phyloP scores from a whole-genome alignment of 23 red algal species.

The Gracilaria vermiculophylla region DNA sequence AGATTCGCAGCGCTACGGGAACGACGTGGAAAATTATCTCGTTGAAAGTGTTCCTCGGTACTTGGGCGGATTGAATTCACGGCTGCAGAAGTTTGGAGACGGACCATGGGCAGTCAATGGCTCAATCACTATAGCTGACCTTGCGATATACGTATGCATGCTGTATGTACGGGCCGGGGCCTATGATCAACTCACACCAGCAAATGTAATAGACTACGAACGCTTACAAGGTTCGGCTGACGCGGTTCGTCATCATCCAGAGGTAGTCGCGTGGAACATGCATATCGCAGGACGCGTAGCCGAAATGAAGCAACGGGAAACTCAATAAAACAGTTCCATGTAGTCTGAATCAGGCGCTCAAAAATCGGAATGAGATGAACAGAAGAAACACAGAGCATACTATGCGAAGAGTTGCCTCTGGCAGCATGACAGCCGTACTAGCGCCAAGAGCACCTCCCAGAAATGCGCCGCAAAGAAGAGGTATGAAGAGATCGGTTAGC shows the following conservation, averaged over 20 bases:
- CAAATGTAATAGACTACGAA: background rate
- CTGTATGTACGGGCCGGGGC: slow-evolving; percentile 18
- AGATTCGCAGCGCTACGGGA: background rate
- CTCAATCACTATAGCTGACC: slow-evolving; percentile 41
- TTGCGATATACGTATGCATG: slow-evolving; percentile 46
- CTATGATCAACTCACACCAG: slow-evolving; percentile 29
- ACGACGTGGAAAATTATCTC: slow-evolving; percentile 29
- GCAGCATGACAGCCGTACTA: slow-evolving; percentile 14
- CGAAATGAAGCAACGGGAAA: background rate
- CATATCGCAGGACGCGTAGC: background rate
- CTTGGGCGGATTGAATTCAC: slow-evolving; percentile 21
- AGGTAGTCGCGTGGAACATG: slow-evolving; percentile 37
- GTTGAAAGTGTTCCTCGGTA: slow-evolving; percentile 30
- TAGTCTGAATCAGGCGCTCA: background rate
- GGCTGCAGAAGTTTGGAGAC: slow-evolving; percentile 20
- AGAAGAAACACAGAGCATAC: slow-evolving; percentile 48
- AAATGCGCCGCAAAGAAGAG: slow-evolving; percentile 66
- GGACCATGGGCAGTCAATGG: slow-evolving; percentile 39
- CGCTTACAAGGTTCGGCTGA: slow-evolving; percentile 19
- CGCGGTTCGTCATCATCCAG: slow-evolving; percentile 12
- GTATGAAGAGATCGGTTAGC: slow-evolving; percentile 35
- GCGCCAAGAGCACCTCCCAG: slow-evolving; percentile 49
- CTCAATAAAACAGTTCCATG: background rate
- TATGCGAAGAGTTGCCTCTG: slow-evolving; percentile 12
- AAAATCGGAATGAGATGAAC: slow-evolving; percentile 14